phyloP scores from a whole-genome alignment of 495 filamentous ascomycete genomes.

The Tuber borchii region DNA sequence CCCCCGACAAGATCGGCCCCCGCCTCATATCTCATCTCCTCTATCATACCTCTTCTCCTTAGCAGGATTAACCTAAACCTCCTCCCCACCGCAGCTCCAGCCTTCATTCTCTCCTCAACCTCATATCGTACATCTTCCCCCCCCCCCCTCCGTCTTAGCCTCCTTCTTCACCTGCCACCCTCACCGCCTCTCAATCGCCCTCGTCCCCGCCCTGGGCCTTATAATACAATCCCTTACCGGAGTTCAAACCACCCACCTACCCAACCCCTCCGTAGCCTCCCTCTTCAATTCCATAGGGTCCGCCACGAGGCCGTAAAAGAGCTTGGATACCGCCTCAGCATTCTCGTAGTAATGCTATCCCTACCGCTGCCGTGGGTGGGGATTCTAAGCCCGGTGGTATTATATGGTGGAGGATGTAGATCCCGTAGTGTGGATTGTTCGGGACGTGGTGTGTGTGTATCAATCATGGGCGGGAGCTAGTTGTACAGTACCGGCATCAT shows the following conservation, averaged over 20 bases:
- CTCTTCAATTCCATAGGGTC: slow-evolving; percentile 5
- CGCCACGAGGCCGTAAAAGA: background rate
- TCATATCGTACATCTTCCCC: slow-evolving; percentile 31
- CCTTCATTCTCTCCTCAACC: slow-evolving; percentile 28
- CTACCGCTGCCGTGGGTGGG: background rate
- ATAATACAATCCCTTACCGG: no score
- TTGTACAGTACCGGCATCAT: no score
- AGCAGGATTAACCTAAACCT: slow-evolving; percentile 46
- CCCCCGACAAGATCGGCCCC: no score
- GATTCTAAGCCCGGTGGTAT: background rate
- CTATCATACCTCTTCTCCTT: background rate
- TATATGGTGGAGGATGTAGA: background rate
- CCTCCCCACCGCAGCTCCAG: slow-evolving; percentile 2
- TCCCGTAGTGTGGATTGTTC: no score
- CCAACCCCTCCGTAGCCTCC: slow-evolving; percentile 9
- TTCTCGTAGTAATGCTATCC: slow-evolving; percentile 72
- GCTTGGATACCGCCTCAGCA: slow-evolving; percentile 51
- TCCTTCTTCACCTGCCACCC: no score
- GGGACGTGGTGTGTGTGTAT: background rate
- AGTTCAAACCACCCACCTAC: slow-evolving; percentile 46
- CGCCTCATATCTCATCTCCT: no score
- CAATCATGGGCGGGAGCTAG: no score
- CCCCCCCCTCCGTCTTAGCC: no score
- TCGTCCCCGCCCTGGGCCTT: no score
- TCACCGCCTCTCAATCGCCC: no score